phyloP scores from a whole-genome alignment of 108 stramenopile species.

The Discostella stelligeroides region DNA sequence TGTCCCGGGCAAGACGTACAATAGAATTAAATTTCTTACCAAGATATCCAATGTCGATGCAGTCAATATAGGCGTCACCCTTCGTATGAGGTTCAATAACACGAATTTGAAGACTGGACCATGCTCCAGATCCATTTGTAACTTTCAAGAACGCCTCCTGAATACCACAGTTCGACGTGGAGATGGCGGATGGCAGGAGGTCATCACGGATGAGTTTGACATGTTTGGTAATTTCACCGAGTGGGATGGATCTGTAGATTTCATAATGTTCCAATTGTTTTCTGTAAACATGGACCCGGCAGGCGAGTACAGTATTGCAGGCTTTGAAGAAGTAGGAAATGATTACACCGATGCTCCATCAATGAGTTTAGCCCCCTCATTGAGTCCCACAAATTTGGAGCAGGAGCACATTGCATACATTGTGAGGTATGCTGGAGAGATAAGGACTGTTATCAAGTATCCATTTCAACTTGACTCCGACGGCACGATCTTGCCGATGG shows the following conservation, averaged over 20 bases:
- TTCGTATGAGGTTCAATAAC: slow-evolving; percentile 34
- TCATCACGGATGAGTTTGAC: slow-evolving; percentile 22
- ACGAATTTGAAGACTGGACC: slow-evolving; percentile 29
- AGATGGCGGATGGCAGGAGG: slow-evolving; percentile 25
- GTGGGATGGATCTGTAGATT: slow-evolving; percentile 28
- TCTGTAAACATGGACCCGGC: slow-evolving; percentile 15
- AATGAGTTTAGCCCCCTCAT: slow-evolving; percentile 15
- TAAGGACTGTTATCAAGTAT: slow-evolving; percentile 37
- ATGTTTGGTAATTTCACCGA: slow-evolving; percentile 42
- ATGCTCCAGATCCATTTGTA: slow-evolving; percentile 19
- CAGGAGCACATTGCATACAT: slow-evolving; percentile 26
- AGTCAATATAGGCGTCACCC: slow-evolving; percentile 15
- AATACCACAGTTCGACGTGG: slow-evolving; percentile 1
- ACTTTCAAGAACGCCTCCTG: slow-evolving; percentile 24
- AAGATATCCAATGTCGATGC: slow-evolving; percentile 1
- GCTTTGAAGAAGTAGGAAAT: slow-evolving; percentile 22
- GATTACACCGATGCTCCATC: slow-evolving; percentile 20
- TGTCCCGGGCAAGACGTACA: slow-evolving; percentile 19
- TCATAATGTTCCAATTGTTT: slow-evolving; percentile 27
- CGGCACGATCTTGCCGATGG: slow-evolving; percentile 38
- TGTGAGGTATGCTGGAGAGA: slow-evolving; percentile 35
- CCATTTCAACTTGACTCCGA: slow-evolving; percentile 40
- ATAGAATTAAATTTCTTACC: slow-evolving; percentile 16
- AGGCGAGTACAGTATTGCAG: slow-evolving; percentile 17
- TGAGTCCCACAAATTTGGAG: slow-evolving; percentile 22